Evolutionary conservation across 331 rosid genomes (phyloP), one percentile per base, ranked within the genome.

Genomic region (Acacia pycnantha): DNA sequence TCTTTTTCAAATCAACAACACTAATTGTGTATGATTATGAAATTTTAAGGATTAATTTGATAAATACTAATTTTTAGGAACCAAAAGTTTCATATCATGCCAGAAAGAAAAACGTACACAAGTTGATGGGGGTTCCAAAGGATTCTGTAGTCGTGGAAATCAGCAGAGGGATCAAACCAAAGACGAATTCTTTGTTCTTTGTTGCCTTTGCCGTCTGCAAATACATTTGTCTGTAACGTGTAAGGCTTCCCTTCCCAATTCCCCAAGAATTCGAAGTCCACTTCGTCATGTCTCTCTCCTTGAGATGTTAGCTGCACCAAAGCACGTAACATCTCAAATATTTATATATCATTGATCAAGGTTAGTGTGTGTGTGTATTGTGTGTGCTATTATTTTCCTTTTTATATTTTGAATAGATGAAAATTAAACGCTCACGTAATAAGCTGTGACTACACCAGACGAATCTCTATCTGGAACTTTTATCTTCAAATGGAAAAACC

Each of bases 251-350:
- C 92, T 82, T 82, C 82, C 54, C 51, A 74, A 9, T 89, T 86
- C 1, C 97, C 97, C 84, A 92, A 77, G 76, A 89, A 90, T 84
- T 92, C 97, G 18, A 90, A 90, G 79, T 92, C 97, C 26, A 92
- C n/a, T 85, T 92, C 97, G 31, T 90, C 94, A 21, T 79, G 93
- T 3, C 4, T 48, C 4, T 74, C 6, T n/a, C 76, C 83, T 4
- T 74, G 33, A 21, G 97, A 87, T 26, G 62, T 82, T 33, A 92
- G 41, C 93, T 90, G 81, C 40, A 24, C 10, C 35, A 16, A 6
- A 26, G 6, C 11, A n/a, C 13, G 13, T 33, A 37, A 54, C 73
- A 37, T 59, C 35, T 54, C 26, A n/a, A 21, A 19, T 11, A 24
- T 12, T n/a, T 56, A 14, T 48, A 48, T 48, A 46, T 12, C 50